Base-by-base conservation (phyloP, 768 basidiomycete genomes). In the Lactarius psammicola region DNA sequence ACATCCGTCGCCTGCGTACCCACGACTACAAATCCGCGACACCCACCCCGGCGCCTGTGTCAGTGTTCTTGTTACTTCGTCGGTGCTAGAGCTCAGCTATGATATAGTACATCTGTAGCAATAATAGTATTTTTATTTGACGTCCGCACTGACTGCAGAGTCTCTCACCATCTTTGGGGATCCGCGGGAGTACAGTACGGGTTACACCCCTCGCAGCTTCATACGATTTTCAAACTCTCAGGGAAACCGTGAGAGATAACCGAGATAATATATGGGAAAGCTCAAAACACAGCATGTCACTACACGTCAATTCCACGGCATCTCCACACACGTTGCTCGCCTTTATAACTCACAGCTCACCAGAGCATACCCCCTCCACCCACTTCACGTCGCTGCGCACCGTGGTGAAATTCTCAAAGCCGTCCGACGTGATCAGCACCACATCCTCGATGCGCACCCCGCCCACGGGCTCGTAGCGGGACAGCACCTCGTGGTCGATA, bases 371-470 rank as follows among this genome's bases (percentile, higher is more conserved):
- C 2, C 76, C 81, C 75, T 98, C 96, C 9, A 98, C 72, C 87
- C 91, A 94, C 3, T 82, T 85, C 4, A 89, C 83, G 63, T 92
- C 93, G 74, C 94, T 94, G 62, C 80, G 84, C 11, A 93, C 90
- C 8, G 87, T 89, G 0, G 96, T 97, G 68, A 97, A 72, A 76
- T 95, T 96, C 78, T 94, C 87, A 70, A 82, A 85, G 8, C 92
- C 92, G 15, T 81, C 80, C 64, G 80, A 75, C 11, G 87, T 93
- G 67, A 99, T 87, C 8, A 92, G 76, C 4, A 98, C 83, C 33
- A 90, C 94, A 74, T 98, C 96, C 75, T 98, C 96, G 68, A 98
- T 95, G 59, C 95, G 79, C 2, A 98, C 90, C 0, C 95, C 96
- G 17, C 96, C 96, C 28, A 98, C 91, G 38, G 78, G 76, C 71